Base-by-base conservation (phyloP, 805 yeast genomes). In the Wickerhamomyces alni region DNA sequence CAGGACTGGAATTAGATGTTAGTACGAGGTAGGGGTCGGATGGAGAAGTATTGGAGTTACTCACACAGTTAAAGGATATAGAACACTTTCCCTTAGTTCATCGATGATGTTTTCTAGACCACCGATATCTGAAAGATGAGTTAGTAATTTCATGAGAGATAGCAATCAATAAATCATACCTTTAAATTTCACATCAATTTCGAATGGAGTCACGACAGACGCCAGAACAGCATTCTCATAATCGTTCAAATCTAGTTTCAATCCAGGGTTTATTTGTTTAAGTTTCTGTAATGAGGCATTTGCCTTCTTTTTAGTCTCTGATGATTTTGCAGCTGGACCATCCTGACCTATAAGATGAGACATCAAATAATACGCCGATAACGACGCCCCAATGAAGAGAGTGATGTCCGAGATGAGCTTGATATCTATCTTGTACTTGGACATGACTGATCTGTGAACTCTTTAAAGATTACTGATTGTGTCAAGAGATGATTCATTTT, bases 41-140 rank as follows among this genome's bases (percentile, higher is more conserved):
- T 6, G 30, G 6, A 18, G 36, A 12, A 54, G 51, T 15, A 9
- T 6, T 7, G 17, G 13, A 11, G 15, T 12, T 15, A 42, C 45
- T 17, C 35, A 36, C 45, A 59, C 67, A 15, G 85, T 82, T 41
- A 93, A 67, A 1, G 99, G 99, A 50, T 86, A 81, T 31, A 93
- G 75, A 9, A 93, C 95, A 39, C 88, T 75, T 60, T 93, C 99
- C 50, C 84, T 74, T 35, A 93, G 67, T 51, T 91, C 98, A 39
- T 82, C 89, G 17, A 91, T 76, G 28, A 88, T 83, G 11, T 67
- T 67, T 39, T 86, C 93, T 29, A 93, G 67, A 0, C 99, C 99
- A 15, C 98, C 99, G 39, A 93, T 77, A 56, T 89, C 96, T 26
- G 35, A 28, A 5, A n/a, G n/a, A 10, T 11, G 15, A 15, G 38